Evolutionary conservation across 164 flowering plant genomes (phyloP), one percentile per base, ranked within the genome.

Genomic region (Santalum album): DNA sequence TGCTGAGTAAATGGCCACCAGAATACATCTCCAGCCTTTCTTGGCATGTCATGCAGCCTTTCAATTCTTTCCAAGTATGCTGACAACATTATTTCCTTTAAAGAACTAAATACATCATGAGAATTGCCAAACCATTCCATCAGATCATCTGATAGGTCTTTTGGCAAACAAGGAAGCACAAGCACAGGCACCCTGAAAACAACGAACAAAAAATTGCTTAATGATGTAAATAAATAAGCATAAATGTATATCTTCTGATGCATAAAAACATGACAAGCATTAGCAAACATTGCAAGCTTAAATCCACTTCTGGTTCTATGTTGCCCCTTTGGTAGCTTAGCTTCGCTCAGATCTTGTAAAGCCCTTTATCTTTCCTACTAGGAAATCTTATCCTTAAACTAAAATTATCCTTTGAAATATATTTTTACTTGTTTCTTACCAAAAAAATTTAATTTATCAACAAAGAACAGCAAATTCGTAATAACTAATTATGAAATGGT

Each of bases 1-100:
- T 94, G 97, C 67, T 94, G 99, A 60, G 99, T 94, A 63, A 94
- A 94, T 25, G 96, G 97, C 97, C 99, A 94, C 99, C 99, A 94
- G 26, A 94, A 72, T 40, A 80, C 42, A 44, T 82, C 78, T 35
- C 65, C 53, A 9, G 97, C 96, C 57, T 69, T 86, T 63, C 70
- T 81, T 53, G 88, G 78, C 95, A 87, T 82, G 12, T 72, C 78
- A 60, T 61, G 79, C 52, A 94, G 63, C 65, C 79, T 76, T 40
- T 67, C 57, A 29, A 78, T 54, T 62, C 95, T 78, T 58, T 82
- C 75, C 1, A 46, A 63, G 76, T 69, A 74, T 29, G 83, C 63
- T 43, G 77, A 65, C 20, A 74, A 54, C 85, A 94, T 75, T 66
- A 65, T 73, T 51, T 78, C 82, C 71, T 67, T 77, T 32, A 94